phyloP scores from a whole-genome alignment of 306 rosid species.

The Potentilla sterilis region DNA sequence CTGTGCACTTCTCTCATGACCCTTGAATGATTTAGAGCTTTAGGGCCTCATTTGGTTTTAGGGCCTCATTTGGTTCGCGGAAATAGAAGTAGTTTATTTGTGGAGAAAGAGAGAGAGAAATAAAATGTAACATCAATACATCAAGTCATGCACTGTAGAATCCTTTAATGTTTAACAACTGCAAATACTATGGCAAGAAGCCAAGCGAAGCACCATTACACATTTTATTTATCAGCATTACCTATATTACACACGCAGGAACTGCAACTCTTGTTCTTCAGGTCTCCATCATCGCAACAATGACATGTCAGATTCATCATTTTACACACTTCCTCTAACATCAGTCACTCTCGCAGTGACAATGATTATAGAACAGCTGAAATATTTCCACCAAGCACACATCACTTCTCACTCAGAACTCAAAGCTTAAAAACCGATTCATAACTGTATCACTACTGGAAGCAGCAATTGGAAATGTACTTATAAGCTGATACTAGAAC shows the following conservation, averaged over 20 bases:
- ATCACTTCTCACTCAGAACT: not conserved
- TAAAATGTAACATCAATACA: too few relatives aligned
- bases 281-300: not conserved
- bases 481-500: not conserved
- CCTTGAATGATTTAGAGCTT: too few relatives aligned
- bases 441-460: not conserved
- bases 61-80: too few relatives aligned
- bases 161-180: not conserved
- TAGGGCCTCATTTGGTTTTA: too few relatives aligned
- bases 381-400: slow-evolving; percentile 14
- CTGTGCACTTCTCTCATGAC: too few relatives aligned
- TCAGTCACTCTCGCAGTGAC: not conserved
- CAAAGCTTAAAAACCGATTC: slow-evolving; percentile 9
- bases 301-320: not conserved
- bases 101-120: too few relatives aligned
- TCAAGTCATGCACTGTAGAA: not conserved
- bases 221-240: slow-evolving; percentile 11
- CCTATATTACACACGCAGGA: not conserved
- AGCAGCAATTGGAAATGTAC: not conserved
- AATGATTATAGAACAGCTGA: not conserved
- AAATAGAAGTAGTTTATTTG: too few relatives aligned
- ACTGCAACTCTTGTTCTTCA: not conserved
- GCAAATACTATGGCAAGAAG: not conserved
- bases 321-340: not conserved
- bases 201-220: not conserved